phyloP scores from a whole-genome alignment of 139 green algal species.

The Tetradesmus obliquus region DNA sequence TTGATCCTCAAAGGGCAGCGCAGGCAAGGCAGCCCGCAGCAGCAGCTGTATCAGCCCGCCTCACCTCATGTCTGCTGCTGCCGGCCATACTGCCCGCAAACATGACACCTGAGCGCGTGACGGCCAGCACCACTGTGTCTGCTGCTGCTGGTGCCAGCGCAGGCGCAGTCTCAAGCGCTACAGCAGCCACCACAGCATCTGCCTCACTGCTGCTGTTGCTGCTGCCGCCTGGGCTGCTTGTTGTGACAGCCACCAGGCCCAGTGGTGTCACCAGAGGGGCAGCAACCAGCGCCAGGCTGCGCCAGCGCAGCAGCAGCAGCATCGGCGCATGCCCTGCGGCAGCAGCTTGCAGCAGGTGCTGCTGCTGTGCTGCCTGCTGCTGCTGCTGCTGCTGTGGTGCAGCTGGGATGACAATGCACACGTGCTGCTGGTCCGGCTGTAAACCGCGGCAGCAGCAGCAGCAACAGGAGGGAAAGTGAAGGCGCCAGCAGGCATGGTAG shows the following conservation, averaged over 20 bases:
- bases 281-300: conserved; percentile 26
- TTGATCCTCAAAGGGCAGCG: background rate
- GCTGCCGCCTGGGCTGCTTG: background rate
- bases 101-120: conserved; percentile 25
- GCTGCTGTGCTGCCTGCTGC: conserved; percentile 11
- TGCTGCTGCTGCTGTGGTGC: conserved; percentile 16
- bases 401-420: conserved; percentile 40
- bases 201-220: background rate
- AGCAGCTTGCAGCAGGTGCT: conserved; percentile 7
- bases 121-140: conserved; percentile 32
- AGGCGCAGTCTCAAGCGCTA: background rate
- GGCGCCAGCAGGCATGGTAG: background rate
- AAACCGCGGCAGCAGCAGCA: background rate
- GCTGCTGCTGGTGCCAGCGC: conserved; percentile 33
- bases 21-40: background rate
- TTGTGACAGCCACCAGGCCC: background rate
- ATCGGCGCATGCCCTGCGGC: background rate
- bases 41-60: background rate
- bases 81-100: conserved; percentile 36
- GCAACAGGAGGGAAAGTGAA: background rate
- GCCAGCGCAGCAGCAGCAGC: conserved; percentile 44
- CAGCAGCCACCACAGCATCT: background rate
- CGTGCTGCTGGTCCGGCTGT: conserved; percentile 34
- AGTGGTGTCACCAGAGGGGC: conserved; percentile 18
- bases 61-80: background rate